Base-by-base conservation (phyloP, 176 grass and related monocot species). In the Chrysopogon serrulatus region DNA sequence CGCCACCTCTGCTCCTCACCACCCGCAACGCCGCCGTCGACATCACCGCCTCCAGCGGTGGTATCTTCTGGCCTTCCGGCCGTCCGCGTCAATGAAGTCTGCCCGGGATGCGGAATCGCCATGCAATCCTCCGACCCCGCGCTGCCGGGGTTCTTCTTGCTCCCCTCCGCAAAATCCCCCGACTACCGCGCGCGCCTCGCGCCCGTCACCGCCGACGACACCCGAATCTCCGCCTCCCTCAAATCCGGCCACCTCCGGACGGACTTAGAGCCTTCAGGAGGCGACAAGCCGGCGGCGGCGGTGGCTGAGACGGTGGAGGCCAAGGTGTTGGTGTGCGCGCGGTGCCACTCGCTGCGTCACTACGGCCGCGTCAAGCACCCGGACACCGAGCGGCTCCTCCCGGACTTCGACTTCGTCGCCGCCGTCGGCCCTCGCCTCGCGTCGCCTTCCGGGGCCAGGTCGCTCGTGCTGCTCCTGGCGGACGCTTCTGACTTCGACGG, bases 331-430 rank as follows among this genome's bases (percentile, higher is more conserved):
- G 87, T 98, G 31, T 94, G 93, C 74, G 89, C 87, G 30, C 91
- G 93, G 9, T 98, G 96, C 76, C 87, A 98, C 83, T 94, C 93
- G 24, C 80, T 98, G 8, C 89, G 91, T 24, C 93, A 95, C 74
- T 98, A 94, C 65, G 91, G 87, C 69, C 80, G 65, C 31, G 89
- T 98, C 37, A 98, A 96, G 78, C 82, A 81, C 57, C 83, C 89
- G 40, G 87, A 80, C 8, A 83, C 96, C 5, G 87, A 96, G 74
- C 86, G 71, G 47, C 93, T 98, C 47, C 87, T 96, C 47, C 91
- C 87, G 16, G 87, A 90, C 45, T 96, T 99, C 78, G 91, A 99
- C 74, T 98, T 98, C 64, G 89, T 94, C 1, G 78, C 80, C 14
- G 70, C 84, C 19, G 77, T 95, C 1, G 86, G 83, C 17, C 93